Percentiles rank a stretch among this genome's conserved stretches.
Conservation (phyloP, 306 rosid species). For the Medicago lupulina region DNA sequence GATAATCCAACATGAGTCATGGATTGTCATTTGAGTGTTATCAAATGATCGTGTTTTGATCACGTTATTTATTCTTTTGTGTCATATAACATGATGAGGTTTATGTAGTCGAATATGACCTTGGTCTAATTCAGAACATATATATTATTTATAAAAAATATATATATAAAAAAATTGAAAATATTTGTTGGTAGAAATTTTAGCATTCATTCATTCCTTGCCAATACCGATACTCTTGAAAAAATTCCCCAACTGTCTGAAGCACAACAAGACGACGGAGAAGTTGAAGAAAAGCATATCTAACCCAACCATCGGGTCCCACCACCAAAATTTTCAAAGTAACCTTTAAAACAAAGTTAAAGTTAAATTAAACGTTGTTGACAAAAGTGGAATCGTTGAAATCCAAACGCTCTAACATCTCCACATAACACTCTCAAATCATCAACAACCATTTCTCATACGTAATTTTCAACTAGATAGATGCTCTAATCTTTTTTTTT, state of each 20-base stretch:
- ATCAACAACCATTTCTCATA: background rate
- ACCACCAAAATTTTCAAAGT: background rate
- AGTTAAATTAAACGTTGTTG: background rate
- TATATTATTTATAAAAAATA: too few relatives aligned
- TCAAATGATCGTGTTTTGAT: too few relatives aligned
- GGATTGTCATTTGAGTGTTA: too few relatives aligned
- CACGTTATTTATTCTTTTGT: too few relatives aligned
- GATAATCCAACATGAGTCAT: too few relatives aligned
- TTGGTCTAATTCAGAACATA: too few relatives aligned
- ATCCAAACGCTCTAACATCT: background rate
- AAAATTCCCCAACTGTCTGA: background rate
- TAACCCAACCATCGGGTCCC: background rate
- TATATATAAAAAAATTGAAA: too few relatives aligned
- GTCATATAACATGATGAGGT: too few relatives aligned
- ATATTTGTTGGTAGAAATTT: too few relatives aligned
- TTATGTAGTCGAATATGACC: too few relatives aligned
- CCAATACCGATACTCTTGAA: background rate
- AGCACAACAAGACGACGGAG: background rate
- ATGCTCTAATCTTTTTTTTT: background rate
- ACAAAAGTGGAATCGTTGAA: background rate
- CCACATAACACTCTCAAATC: background rate
- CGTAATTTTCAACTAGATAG: background rate
- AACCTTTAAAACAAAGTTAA: constrained; percentile 8
- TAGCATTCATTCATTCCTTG: too few relatives aligned
- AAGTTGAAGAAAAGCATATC: background rate